A percentile compares a stretch with the other conserved stretches of the same genome.
Conservation (phyloP, 441 rosid species). For the Aleurites moluccanus region DNA sequence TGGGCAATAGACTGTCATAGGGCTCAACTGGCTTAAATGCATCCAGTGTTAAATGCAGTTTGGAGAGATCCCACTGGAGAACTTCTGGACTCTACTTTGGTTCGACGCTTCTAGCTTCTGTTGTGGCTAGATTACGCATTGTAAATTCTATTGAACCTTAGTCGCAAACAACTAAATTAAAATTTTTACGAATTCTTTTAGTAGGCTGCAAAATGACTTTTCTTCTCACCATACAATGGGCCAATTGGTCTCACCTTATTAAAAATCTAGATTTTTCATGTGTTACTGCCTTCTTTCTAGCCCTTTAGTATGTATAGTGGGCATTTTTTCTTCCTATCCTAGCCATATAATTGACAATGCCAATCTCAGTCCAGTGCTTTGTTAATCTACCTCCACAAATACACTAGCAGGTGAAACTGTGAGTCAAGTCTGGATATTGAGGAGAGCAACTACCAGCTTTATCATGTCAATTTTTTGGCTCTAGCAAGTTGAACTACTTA, state of each 20-base stretch:
- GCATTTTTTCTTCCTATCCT: background rate
- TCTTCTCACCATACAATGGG: background rate
- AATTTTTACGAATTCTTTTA: background rate
- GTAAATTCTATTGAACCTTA: background rate
- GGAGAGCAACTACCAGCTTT: no score
- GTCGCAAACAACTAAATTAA: background rate
- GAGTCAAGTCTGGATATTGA: background rate
- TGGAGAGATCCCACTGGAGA: background rate
- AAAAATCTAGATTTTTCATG: background rate
- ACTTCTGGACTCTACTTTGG: no score
- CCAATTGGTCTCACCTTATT: background rate
- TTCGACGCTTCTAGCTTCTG: no score
- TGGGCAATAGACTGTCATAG: background rate
- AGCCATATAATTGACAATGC: background rate
- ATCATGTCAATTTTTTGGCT: background rate
- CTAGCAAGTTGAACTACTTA: background rate
- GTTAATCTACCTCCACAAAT: background rate
- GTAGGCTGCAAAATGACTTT: background rate
- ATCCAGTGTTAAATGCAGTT: background rate
- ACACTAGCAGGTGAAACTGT: background rate
- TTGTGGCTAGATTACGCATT: background rate
- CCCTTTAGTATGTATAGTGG: background rate
- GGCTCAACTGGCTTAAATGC: background rate
- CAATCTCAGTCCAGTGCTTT: background rate
- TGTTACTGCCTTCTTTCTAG: background rate